Evolutionary conservation across 2,329 filamentous ascomycete genomes (phyloP).

Genomic region (Septoria linicola): DNA sequence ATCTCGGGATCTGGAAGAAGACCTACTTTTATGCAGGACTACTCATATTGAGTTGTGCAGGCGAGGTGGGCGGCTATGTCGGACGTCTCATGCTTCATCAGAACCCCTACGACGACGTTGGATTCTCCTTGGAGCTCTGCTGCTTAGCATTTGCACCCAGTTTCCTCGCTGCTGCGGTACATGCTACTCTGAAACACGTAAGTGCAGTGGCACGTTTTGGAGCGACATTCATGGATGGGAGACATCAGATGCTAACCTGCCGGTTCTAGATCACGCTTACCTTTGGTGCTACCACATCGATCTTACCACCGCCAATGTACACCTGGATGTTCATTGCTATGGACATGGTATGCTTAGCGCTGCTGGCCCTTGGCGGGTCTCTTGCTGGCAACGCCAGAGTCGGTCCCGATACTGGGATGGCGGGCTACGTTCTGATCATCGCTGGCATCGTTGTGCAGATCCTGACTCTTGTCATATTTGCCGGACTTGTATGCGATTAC

Average conservation of each 20-base stretch:
- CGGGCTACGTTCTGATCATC: constrained; percentile 3
- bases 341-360: constrained; percentile 8
- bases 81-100: constrained; percentile 7
- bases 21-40: constrained; percentile 7
- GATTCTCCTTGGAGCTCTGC: constrained; percentile 1
- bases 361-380: constrained; percentile 2
- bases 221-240: no score
- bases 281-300: constrained; percentile 10
- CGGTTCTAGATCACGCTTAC: constrained; percentile 13
- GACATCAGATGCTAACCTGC: no score
- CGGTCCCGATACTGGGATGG: background rate
- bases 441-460: constrained; percentile 3
- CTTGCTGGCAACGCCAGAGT: background rate
- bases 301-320: constrained; percentile 12
- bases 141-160: constrained; percentile 12
- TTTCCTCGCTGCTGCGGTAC: constrained; percentile 10
- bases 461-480: constrained; percentile 7
- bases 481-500: constrained; percentile 8
- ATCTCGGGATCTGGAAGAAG: constrained; percentile 9
- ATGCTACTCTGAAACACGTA: constrained; percentile 12
- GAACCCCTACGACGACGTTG: constrained; percentile 5
- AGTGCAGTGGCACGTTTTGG: background rate
- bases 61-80: constrained; percentile 3
- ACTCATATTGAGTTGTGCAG: constrained; percentile 7
- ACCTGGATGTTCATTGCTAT: constrained; percentile 15